phyloP scores from a whole-genome alignment of 257 asterid species.

The Solanum sparsipilum region DNA sequence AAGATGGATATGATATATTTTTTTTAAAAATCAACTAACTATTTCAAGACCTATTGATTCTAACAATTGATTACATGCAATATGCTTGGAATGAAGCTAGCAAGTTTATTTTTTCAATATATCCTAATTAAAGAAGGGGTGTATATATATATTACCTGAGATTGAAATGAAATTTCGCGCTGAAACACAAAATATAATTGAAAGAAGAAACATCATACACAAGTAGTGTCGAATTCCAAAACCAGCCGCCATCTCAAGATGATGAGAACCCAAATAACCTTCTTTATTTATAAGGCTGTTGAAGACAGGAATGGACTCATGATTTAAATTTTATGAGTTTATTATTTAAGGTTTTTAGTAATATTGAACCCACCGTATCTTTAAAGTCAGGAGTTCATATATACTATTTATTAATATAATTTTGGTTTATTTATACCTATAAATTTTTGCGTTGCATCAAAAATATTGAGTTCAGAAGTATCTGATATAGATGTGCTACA shows the following conservation, averaged over 20 bases:
- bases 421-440: background rate
- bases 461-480: background rate
- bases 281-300: background rate
- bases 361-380: background rate
- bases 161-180: background rate
- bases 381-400: background rate
- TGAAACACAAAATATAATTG: background rate
- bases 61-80: background rate
- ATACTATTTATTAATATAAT: background rate
- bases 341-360: background rate
- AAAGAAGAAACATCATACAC: background rate
- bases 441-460: accelerated
- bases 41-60: background rate
- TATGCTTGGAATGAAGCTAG: background rate
- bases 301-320: background rate
- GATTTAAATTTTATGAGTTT: background rate
- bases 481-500: background rate
- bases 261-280: background rate
- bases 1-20: background rate
- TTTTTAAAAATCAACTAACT: background rate
- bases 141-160: background rate
- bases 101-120: background rate
- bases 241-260: background rate
- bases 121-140: background rate
- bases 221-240: background rate